A percentile compares a stretch with the other conserved stretches of the same genome.
These are phyloP conservation scores for Fusarium albosuccineum DNA, from an alignment of 2,329 filamentous ascomycete genomes.

Conservation along the genomic window DNA sequence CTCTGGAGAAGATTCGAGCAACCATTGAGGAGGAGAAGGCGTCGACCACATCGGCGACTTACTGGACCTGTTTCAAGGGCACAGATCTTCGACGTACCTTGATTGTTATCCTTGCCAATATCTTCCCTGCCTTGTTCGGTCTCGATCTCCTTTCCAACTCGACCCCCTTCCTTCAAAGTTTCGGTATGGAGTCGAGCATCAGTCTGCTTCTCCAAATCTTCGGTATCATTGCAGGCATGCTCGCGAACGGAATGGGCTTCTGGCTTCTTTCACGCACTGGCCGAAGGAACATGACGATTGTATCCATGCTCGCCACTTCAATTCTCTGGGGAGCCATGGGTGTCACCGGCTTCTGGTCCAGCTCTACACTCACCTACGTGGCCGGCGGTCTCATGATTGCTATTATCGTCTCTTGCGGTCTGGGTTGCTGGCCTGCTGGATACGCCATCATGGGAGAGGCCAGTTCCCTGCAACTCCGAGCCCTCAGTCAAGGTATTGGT, in stretches of 20 bases:
- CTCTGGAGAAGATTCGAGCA: conserved; percentile 35
- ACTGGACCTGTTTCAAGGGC: conserved; percentile 57
- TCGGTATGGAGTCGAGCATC: conserved; percentile 46
- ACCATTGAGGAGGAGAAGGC: conserved; percentile 58
- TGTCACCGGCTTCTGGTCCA: conserved; percentile 33
- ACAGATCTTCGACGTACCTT: conserved; percentile 55
- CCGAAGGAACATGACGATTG: conserved; percentile 55
- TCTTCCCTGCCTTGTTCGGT: conserved; percentile 58
- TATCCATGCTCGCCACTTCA: conserved; percentile 49
- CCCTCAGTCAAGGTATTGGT: conserved; percentile 53
- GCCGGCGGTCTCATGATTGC: conserved; percentile 53
- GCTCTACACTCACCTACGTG: conserved; percentile 11
- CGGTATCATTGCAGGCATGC: conserved; percentile 59
- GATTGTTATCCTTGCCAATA: conserved; percentile 55
- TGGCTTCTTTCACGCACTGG: conserved; percentile 59
- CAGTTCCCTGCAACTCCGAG: conserved; percentile 39
- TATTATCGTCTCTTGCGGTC: conserved; percentile 54
- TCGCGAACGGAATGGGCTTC: conserved; percentile 59
- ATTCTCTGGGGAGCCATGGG: conserved; percentile 60
- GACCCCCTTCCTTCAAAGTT: conserved; percentile 54
- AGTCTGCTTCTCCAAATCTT: conserved; percentile 61
- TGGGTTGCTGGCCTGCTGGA: conserved; percentile 58
- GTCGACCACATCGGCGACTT: conserved; percentile 48
- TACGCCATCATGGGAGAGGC: conserved; percentile 54
- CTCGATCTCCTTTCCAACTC: conserved; percentile 57